A percentile compares a stretch with the other conserved stretches of the same genome.
phyloP scores from a whole-genome alignment of 2,329 filamentous ascomycete genomes.

The Rachicladosporium sp. region DNA sequence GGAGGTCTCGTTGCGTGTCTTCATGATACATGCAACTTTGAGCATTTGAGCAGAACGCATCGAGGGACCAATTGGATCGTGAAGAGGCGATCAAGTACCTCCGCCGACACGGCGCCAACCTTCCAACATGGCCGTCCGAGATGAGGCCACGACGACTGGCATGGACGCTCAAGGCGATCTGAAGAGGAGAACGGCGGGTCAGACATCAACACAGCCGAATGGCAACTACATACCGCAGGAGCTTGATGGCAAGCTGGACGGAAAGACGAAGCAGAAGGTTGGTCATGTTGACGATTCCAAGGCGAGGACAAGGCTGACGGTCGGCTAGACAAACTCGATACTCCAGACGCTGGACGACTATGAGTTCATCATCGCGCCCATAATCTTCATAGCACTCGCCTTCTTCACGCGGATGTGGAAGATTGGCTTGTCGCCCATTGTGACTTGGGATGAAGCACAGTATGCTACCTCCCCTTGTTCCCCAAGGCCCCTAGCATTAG shows the following conservation, averaged over 20 bases:
- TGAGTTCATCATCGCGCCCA: constrained; percentile 50
- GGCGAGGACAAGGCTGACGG: constrained; percentile 6
- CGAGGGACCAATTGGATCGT: no score
- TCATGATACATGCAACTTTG: no score
- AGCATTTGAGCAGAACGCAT: no score
- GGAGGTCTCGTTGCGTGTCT: no score
- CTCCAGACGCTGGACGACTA: constrained; percentile 51
- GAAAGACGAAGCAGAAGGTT: constrained; percentile 39
- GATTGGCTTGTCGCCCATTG: constrained; percentile 56
- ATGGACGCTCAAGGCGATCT: constrained; percentile 32
- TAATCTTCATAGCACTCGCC: constrained; percentile 50
- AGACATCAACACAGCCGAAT: constrained; percentile 16
- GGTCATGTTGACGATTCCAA: constrained; percentile 4
- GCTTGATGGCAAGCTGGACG: constrained; percentile 18
- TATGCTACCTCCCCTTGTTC: constrained; percentile 28
- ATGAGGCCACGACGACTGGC: constrained; percentile 24
- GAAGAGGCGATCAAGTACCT: no score
- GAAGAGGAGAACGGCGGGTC: constrained; percentile 32
- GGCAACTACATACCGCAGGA: constrained; percentile 21
- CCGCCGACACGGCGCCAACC: neutral
- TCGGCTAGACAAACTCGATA: constrained; percentile 36
- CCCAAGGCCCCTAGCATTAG: neutral
- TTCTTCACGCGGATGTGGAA: constrained; percentile 58
- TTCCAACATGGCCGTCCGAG: constrained; percentile 17
- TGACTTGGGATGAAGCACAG: constrained; percentile 68